These are phyloP conservation scores for Cicer arietinum DNA, from an alignment of 306 rosid species.

Conservation along the genomic window DNA sequence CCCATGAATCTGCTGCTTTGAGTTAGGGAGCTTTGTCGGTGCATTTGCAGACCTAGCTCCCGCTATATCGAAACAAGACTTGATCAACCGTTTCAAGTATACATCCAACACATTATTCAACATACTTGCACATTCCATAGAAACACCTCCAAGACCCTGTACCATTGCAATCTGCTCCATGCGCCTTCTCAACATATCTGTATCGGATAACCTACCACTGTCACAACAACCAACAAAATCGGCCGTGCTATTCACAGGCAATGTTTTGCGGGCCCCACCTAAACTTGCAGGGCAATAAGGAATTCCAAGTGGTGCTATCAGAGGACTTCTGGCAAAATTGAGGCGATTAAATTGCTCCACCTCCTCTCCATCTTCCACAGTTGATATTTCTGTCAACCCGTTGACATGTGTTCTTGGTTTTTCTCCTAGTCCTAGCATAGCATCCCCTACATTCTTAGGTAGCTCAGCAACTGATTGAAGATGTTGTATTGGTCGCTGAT, in stretches of 20 bases:
- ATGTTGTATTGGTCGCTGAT: constrained; percentile 76
- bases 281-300: constrained; percentile 77
- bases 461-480: constrained; percentile 82
- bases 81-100: constrained; percentile 84
- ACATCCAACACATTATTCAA: constrained; percentile 74
- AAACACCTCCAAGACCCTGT: constrained; percentile 84
- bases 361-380: constrained; percentile 72
- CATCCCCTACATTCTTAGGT: constrained; percentile 61
- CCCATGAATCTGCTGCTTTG: constrained; percentile 77
- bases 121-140: constrained; percentile 75
- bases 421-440: constrained; percentile 54
- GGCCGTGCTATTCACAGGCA: constrained; percentile 58
- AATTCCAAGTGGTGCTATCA: constrained; percentile 92
- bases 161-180: constrained; percentile 90
- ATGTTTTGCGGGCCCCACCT: constrained; percentile 83
- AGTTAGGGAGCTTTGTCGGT: constrained; percentile 52
- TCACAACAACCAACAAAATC: constrained; percentile 63
- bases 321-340: constrained; percentile 64
- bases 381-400: constrained; percentile 51
- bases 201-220: constrained; percentile 72
- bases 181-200: constrained; percentile 77
- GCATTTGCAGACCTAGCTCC: constrained; percentile 66
- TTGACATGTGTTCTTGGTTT: constrained; percentile 58
- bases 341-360: constrained; percentile 57
- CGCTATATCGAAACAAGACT: constrained; percentile 79